Conservation (phyloP, 1,284 basidiomycete genomes). For the Ceratobasidium theobromae region DNA sequence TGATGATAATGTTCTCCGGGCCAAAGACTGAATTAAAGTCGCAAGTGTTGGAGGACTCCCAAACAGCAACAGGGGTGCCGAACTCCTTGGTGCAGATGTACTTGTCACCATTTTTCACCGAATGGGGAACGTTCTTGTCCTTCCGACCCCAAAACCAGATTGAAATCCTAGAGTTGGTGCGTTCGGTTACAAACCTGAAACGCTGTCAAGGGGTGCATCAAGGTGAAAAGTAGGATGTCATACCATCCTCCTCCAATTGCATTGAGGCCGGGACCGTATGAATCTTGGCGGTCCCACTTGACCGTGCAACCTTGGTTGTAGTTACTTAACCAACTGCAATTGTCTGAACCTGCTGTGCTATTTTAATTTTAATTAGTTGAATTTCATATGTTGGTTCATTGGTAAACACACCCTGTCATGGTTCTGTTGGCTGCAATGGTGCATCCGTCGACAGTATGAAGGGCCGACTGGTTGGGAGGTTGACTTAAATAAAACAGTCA, state of each 20-base stretch:
- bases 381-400: slow-evolving; percentile 33
- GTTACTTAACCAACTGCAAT: slow-evolving; percentile 56
- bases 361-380: not conserved
- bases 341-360: slow-evolving; percentile 47
- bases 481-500: not conserved
- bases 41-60: slow-evolving; percentile 54
- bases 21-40: slow-evolving; percentile 55
- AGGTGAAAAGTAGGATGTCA: slow-evolving; percentile 27
- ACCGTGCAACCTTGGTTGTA: slow-evolving; percentile 67
- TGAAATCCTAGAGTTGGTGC: slow-evolving; percentile 39
- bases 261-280: slow-evolving; percentile 63
- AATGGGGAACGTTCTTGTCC: slow-evolving; percentile 46
- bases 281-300: slow-evolving; percentile 47
- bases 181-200: slow-evolving; percentile 34
- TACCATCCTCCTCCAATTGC: slow-evolving; percentile 59
- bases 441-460: slow-evolving; percentile 53
- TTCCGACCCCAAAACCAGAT: slow-evolving; percentile 57
- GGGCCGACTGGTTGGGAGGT: slow-evolving; percentile 53
- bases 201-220: not conserved
- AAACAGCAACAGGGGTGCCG: slow-evolving; percentile 58
- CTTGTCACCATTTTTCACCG: slow-evolving; percentile 46
- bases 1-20: slow-evolving; percentile 62
- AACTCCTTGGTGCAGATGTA: slow-evolving; percentile 25
- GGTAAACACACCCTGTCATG: slow-evolving; percentile 39
- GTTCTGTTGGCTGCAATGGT: slow-evolving; percentile 43